These are phyloP conservation scores for Dissophora globulifera DNA, from an alignment of 192 early-diverging fungal genomes.

Conservation along the genomic window DNA sequence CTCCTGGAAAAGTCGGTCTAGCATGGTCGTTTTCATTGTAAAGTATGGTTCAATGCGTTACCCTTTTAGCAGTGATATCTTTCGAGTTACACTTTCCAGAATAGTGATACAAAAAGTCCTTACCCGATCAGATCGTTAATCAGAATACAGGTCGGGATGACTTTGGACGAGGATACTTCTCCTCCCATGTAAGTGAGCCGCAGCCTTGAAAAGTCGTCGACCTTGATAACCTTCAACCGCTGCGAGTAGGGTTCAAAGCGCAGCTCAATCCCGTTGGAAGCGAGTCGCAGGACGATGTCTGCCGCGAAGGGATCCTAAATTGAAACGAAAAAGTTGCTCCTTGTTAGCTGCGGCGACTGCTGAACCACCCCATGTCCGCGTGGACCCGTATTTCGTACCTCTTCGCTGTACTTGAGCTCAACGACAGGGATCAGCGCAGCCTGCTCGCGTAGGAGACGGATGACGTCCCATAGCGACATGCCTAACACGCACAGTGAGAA, in stretches of 20 bases:
- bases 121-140: conserved; percentile 81
- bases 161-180: conserved; percentile 72
- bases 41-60: too few species aligned
- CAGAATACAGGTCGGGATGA: conserved; percentile 71
- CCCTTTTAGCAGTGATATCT: too few species aligned
- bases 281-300: conserved; percentile 53
- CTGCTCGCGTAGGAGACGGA: conserved; percentile 62
- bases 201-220: conserved; percentile 67
- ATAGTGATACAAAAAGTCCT: too few species aligned
- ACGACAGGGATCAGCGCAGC: conserved; percentile 64
- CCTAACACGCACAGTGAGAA: conserved; percentile 44
- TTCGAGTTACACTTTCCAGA: too few species aligned
- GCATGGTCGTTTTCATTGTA: conserved; percentile 4
- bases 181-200: conserved; percentile 64
- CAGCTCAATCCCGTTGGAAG: conserved; percentile 65
- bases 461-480: conserved; percentile 69
- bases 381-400: too few species aligned
- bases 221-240: conserved; percentile 70
- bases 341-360: too few species aligned
- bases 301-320: conserved; percentile 57
- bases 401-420: conserved; percentile 70
- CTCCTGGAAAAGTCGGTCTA: conserved; percentile 72
- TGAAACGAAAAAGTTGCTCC: too few species aligned
- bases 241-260: conserved; percentile 67
- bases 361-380: too few species aligned